phyloP scores from a whole-genome alignment of 805 yeast species.

The Wickerhamomyces rabaulensis region DNA sequence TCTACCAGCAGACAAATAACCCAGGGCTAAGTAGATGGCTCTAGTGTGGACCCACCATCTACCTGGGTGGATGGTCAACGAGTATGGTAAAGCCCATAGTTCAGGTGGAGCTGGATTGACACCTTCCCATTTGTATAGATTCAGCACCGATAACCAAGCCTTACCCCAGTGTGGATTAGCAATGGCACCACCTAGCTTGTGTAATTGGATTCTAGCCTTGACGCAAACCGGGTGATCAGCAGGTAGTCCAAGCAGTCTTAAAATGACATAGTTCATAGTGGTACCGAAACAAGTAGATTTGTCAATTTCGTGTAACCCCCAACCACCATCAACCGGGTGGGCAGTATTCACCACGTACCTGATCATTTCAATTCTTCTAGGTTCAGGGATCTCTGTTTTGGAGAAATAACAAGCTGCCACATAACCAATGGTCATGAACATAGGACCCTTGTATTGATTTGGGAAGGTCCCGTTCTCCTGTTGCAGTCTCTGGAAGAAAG shows the following conservation, averaged over 20 bases:
- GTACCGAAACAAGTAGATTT: constrained; percentile 97
- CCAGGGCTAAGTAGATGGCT: constrained; percentile 82
- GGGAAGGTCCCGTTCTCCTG: constrained; percentile 85
- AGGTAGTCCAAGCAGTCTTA: constrained; percentile 74
- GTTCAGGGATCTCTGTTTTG: constrained; percentile 61
- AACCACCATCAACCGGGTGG: constrained; percentile 99
- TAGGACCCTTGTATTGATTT: constrained; percentile 93
- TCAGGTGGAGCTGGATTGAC: constrained; percentile 99
- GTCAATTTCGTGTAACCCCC: constrained; percentile 94
- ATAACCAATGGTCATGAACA: constrained; percentile 93
- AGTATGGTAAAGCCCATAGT: constrained; percentile 80
- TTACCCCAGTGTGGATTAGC: constrained; percentile 98
- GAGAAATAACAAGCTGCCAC: constrained; percentile 71
- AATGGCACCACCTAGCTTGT: constrained; percentile 80
- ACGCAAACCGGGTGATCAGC: constrained; percentile 71
- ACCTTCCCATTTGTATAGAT: constrained; percentile 90
- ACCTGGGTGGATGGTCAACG: constrained; percentile 84
- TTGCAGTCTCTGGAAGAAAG: constrained; percentile 65
- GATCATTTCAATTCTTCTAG: constrained; percentile 61
- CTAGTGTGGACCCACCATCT: constrained; percentile 99
- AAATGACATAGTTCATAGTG: constrained; percentile 72
- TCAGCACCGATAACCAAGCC: constrained; percentile 77
- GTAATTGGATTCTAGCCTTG: constrained; percentile 69
- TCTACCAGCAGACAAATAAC: constrained; percentile 63
- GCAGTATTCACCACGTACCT: constrained; percentile 87